Percentiles rank a stretch among this genome's conserved stretches.
These are phyloP conservation scores for Pyracantha coccinea DNA, from an alignment of 331 rosid genomes.

Conservation along the genomic window DNA sequence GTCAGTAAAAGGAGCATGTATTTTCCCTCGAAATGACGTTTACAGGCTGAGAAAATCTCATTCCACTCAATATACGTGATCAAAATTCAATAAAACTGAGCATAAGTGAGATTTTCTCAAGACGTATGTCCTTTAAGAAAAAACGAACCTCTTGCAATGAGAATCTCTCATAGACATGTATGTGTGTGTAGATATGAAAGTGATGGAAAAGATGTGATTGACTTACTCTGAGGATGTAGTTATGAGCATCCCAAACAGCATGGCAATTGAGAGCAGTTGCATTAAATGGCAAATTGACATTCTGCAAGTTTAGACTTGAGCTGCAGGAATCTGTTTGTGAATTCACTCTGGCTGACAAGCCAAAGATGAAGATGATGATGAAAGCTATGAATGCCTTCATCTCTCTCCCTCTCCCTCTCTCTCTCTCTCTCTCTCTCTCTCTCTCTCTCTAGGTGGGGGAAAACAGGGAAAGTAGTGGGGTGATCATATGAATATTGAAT, in stretches of 20 bases:
- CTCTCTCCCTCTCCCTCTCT: neutral
- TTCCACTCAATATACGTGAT: neutral
- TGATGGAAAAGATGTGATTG: neutral
- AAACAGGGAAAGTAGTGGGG: constrained; percentile 10
- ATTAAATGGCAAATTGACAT: constrained; percentile 36
- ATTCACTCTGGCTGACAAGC: constrained; percentile 23
- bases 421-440: neutral
- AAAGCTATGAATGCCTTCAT: constrained; percentile 36
- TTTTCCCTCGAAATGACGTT: too few species aligned
- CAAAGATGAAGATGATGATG: constrained; percentile 19
- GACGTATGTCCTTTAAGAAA: neutral
- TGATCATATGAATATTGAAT: neutral
- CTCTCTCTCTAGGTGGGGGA: neutral
- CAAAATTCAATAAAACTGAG: neutral
- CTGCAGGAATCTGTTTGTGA: constrained; percentile 56
- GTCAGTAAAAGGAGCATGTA: too few species aligned
- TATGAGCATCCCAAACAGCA: constrained; percentile 57
- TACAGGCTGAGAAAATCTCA: neutral
- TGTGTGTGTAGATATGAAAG: too few species aligned
- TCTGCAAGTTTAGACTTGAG: constrained; percentile 30
- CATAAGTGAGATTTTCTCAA: neutral
- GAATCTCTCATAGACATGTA: neutral
- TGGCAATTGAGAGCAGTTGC: constrained; percentile 51
- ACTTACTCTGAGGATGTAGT: constrained; percentile 68
- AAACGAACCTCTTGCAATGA: neutral